Percentiles rank a stretch among this genome's conserved stretches.
Evolutionary conservation across 371 early-diverging fungal genomes (phyloP).

Genomic region (Rhizopus arrhizus): DNA sequence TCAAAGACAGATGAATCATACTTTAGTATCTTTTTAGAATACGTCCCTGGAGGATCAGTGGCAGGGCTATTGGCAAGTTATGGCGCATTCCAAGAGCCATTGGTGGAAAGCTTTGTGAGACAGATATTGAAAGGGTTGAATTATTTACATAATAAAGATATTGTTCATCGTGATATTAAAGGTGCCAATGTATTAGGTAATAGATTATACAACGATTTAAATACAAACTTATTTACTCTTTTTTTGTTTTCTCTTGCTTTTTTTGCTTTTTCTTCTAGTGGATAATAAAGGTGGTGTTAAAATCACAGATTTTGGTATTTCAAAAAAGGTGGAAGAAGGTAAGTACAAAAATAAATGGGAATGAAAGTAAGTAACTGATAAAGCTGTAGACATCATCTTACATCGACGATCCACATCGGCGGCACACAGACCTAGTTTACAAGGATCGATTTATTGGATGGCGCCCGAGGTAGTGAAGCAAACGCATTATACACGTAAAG

Average conservation of each 20-base stretch:
- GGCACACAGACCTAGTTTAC: constrained; percentile 74
- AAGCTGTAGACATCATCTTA: constrained; percentile 9
- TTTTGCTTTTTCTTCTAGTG: constrained; percentile 46
- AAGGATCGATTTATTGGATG: constrained; percentile 88
- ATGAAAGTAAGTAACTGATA: background rate
- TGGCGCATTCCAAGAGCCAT: constrained; percentile 84
- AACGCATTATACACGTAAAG: constrained; percentile 76
- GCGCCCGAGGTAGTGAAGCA: constrained; percentile 90
- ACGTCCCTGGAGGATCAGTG: constrained; percentile 96
- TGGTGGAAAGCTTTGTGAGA: constrained; percentile 82
- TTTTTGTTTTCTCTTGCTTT: constrained; percentile 4
- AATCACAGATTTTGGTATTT: constrained; percentile 99
- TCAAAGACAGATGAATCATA: constrained; percentile 78
- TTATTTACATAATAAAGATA: constrained; percentile 93
- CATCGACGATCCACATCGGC: constrained; percentile 21
- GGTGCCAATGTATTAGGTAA: constrained; percentile 86
- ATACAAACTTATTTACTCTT: background rate
- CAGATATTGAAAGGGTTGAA: constrained; percentile 93
- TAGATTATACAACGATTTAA: background rate
- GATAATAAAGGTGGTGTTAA: constrained; percentile 92
- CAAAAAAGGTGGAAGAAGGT: constrained; percentile 87
- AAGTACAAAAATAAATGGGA: constrained; percentile 30
- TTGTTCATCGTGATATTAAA: constrained; percentile 98
- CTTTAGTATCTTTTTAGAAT: constrained; percentile 96
- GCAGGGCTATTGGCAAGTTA: constrained; percentile 80